phyloP scores from a whole-genome alignment of 805 yeast species.

The Metschnikowia noctiluminum region DNA sequence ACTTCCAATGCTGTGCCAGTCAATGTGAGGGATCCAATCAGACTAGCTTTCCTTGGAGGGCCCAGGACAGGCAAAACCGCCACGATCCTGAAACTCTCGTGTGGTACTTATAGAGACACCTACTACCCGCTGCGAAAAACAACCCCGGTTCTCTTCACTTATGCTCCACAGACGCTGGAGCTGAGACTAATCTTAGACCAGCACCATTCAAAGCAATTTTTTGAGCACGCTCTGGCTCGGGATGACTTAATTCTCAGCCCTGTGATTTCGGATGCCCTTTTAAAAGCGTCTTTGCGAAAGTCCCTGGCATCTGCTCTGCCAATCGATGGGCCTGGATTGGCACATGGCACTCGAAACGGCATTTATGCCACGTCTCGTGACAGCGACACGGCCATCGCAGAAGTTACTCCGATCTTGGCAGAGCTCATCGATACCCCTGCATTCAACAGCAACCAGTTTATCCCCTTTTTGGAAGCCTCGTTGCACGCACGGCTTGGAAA shows the following conservation, averaged over 20 bases:
- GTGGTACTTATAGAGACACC: conserved; percentile 56
- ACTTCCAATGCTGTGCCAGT: conserved; percentile 6
- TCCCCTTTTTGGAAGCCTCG: conserved; percentile 75
- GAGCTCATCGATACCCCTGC: conserved; percentile 78
- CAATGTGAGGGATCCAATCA: conserved; percentile 38
- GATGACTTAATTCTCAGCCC: conserved; percentile 27
- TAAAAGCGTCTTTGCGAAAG: not conserved
- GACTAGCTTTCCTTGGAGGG: conserved; percentile 62
- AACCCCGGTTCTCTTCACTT: conserved; percentile 56
- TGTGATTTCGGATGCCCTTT: conserved; percentile 24
- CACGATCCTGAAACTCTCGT: conserved; percentile 46
- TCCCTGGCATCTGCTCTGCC: not conserved
- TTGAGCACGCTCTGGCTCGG: conserved; percentile 13
- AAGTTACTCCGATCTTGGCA: conserved; percentile 47
- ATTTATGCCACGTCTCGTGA: conserved; percentile 20
- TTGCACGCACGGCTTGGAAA: conserved; percentile 58
- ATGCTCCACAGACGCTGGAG: conserved; percentile 33
- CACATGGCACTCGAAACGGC: conserved; percentile 17
- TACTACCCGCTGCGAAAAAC: conserved; percentile 72
- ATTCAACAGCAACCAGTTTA: conserved; percentile 59
- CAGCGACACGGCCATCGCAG: not conserved
- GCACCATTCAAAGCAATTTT: conserved; percentile 11
- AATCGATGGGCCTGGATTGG: not conserved
- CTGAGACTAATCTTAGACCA: conserved; percentile 25
- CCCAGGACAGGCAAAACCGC: conserved; percentile 60